These are phyloP conservation scores for Cladosporium sphaerospermum DNA, from an alignment of 2,329 filamentous ascomycete genomes.

Conservation along the genomic window DNA sequence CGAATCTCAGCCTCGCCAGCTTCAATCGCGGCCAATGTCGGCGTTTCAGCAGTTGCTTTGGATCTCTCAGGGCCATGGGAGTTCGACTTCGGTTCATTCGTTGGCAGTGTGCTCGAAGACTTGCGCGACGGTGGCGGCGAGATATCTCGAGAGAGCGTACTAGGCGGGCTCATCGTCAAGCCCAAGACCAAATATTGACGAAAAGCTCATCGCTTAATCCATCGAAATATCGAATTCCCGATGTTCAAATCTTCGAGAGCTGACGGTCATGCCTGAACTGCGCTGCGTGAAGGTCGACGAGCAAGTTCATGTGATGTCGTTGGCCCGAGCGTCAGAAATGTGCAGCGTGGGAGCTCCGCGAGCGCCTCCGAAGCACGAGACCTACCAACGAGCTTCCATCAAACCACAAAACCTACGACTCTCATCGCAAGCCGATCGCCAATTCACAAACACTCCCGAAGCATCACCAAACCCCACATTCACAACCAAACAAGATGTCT, in stretches of 20 bases:
- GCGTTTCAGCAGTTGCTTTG: background rate
- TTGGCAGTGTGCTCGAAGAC: conserved; percentile 2
- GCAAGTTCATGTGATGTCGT: too few relatives aligned
- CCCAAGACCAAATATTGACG: too few relatives aligned
- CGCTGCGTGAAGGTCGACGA: too few relatives aligned
- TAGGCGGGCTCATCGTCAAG: conserved; percentile 12
- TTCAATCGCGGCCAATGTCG: conserved; percentile 42
- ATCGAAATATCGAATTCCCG: too few relatives aligned
- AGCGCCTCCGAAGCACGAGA: background rate
- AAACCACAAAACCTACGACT: conserved; percentile 6
- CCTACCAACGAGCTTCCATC: conserved; percentile 3
- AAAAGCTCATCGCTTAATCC: too few relatives aligned
- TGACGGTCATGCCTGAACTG: too few relatives aligned
- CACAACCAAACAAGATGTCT: conserved; percentile 51
- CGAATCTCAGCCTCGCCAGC: conserved; percentile 43
- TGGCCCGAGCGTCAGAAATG: too few relatives aligned
- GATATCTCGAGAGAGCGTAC: conserved; percentile 22
- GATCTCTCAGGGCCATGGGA: background rate
- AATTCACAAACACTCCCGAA: background rate
- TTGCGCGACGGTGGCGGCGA: conserved; percentile 27
- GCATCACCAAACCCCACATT: background rate
- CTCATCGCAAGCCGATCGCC: background rate
- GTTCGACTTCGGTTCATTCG: background rate
- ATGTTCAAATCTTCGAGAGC: too few relatives aligned
- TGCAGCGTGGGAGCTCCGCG: too few relatives aligned